A percentile compares a stretch with the other conserved stretches of the same genome.
Evolutionary conservation across 441 rosid genomes (phyloP).

Genomic region (Hura crepitans): DNA sequence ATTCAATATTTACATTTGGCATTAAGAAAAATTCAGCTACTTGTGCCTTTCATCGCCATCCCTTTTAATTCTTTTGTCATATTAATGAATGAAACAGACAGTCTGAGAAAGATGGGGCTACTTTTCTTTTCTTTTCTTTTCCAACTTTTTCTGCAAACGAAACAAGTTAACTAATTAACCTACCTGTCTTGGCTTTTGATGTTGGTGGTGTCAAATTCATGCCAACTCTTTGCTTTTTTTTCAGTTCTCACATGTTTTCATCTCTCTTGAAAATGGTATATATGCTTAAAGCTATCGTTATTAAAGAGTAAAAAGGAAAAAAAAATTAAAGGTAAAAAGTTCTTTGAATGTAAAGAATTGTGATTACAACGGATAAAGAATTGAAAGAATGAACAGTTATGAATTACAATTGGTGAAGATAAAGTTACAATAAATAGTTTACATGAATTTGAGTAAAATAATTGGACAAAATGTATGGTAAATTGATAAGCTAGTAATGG

Average conservation of each 20-base stretch:
- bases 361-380: background rate
- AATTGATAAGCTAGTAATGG: slow-evolving; percentile 49
- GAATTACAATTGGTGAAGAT: slow-evolving; percentile 20
- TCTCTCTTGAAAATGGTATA: background rate
- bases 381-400: slow-evolving; percentile 26
- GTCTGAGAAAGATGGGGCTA: slow-evolving; percentile 15
- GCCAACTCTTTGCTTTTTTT: background rate
- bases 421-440: slow-evolving; percentile 11
- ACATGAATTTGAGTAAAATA: slow-evolving; percentile 8
- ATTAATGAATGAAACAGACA: slow-evolving; percentile 26
- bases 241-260: slow-evolving; percentile 15
- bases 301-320: background rate
- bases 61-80: slow-evolving; percentile 19
- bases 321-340: background rate
- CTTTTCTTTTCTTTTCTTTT: too few species aligned
- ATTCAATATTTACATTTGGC: too few species aligned
- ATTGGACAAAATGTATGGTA: background rate
- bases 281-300: background rate
- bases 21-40: too few species aligned
- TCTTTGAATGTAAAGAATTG: too few species aligned
- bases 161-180: slow-evolving; percentile 36
- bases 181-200: slow-evolving; percentile 27
- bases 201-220: slow-evolving; percentile 22
- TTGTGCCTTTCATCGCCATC: slow-evolving; percentile 2
- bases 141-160: slow-evolving; percentile 25